These are phyloP conservation scores for Claviceps lovelessii DNA, from an alignment of 2,329 filamentous ascomycete species.

Conservation along the genomic window DNA sequence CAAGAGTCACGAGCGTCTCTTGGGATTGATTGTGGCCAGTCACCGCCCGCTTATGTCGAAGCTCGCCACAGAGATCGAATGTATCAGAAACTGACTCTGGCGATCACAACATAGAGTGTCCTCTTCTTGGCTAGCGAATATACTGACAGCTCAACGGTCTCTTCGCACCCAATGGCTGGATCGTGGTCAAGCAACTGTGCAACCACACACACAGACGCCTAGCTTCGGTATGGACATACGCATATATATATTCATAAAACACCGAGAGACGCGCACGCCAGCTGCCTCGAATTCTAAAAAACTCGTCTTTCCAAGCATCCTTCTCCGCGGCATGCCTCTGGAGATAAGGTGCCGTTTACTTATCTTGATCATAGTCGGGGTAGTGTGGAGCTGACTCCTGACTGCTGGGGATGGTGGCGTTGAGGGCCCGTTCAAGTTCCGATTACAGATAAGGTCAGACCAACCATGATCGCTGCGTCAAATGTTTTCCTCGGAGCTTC, in stretches of 20 bases:
- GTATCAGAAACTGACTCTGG: not conserved
- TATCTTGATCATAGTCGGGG: not conserved
- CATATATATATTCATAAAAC: not conserved
- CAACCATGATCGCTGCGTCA: slow-evolving; percentile 1
- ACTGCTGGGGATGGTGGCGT: not conserved
- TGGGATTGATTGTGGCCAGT: too few relatives aligned
- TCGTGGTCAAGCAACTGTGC: too few relatives aligned
- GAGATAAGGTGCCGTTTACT: slow-evolving; percentile 1
- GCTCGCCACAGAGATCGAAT: too few relatives aligned
- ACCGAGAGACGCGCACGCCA: not conserved
- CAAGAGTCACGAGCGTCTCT: too few relatives aligned
- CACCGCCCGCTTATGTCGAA: too few relatives aligned
- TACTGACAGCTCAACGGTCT: too few relatives aligned
- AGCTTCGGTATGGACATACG: too few relatives aligned
- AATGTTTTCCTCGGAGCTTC: not conserved
- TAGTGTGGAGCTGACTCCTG: not conserved
- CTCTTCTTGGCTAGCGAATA: too few relatives aligned
- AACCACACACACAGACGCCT: not conserved
- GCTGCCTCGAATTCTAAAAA: not conserved
- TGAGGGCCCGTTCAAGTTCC: not conserved
- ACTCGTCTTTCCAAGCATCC: not conserved
- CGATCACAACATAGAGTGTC: not conserved
- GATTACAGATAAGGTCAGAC: slow-evolving; percentile 3
- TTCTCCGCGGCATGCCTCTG: slow-evolving; percentile 4
- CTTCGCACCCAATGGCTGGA: too few relatives aligned